Percentiles rank a stretch among this genome's conserved stretches.
Conservation (phyloP, 2,329 filamentous ascomycete genomes). For the Penicillium sclerotiorum region DNA sequence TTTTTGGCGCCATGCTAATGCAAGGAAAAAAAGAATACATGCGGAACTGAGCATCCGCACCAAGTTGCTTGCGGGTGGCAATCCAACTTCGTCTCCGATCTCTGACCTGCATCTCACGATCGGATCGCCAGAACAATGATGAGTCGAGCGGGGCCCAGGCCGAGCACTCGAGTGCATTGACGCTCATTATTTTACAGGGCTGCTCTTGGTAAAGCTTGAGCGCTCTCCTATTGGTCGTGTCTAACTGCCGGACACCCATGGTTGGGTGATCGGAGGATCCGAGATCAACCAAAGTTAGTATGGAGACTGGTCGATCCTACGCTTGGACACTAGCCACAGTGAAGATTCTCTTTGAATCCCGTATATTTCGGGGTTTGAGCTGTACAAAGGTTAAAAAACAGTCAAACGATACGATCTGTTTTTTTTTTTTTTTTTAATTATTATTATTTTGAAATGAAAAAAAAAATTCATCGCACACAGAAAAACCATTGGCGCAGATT, state of each 20-base stretch:
- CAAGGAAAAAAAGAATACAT: conserved; percentile 27
- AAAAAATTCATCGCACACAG: too few species aligned
- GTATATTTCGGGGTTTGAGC: too few species aligned
- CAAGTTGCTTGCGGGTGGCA: conserved; percentile 16
- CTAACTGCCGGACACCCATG: conserved; percentile 4
- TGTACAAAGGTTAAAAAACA: too few species aligned
- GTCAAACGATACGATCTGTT: too few species aligned
- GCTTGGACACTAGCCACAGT: conserved; percentile 12
- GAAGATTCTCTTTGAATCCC: too few species aligned
- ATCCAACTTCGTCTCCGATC: conserved; percentile 11
- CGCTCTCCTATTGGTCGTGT: conserved; percentile 12
- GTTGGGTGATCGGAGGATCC: conserved; percentile 5
- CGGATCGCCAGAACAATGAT: conserved; percentile 17
- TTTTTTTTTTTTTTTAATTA: too few species aligned
- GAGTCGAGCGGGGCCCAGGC: conserved; percentile 10
- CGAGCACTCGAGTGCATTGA: conserved; percentile 14
- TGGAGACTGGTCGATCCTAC: conserved; percentile 6
- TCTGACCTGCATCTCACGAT: conserved; percentile 17
- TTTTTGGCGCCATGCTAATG: conserved; percentile 16
- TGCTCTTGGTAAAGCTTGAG: background rate
- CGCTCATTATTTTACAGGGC: conserved; percentile 8
- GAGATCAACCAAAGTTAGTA: conserved; percentile 9
- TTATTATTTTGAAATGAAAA: too few species aligned
- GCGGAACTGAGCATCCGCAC: conserved; percentile 11
- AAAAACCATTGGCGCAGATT: too few species aligned